These are phyloP conservation scores for Phytophthora ramorum DNA, from an alignment of 352 stramenopile genomes.

Conservation along the genomic window DNA sequence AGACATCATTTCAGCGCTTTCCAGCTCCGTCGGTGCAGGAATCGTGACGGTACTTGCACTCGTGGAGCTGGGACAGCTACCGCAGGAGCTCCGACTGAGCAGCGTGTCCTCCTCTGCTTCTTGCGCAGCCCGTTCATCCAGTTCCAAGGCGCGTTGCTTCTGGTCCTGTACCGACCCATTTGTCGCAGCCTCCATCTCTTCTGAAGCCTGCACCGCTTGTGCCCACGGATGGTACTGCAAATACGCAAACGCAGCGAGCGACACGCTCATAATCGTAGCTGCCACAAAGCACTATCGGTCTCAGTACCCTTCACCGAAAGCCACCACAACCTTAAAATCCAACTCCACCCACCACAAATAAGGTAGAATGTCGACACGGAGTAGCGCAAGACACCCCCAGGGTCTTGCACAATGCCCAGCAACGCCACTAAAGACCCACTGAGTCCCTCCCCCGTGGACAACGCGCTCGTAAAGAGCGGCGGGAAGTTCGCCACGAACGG, in stretches of 20 bases:
- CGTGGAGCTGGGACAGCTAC: constrained; percentile 13
- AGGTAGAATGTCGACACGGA: constrained; percentile 69
- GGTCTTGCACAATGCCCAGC: constrained; percentile 64
- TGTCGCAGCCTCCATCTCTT: background rate
- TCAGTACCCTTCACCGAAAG: background rate
- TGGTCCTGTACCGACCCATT: constrained; percentile 7
- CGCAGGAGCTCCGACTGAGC: constrained; percentile 25
- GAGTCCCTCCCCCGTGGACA: constrained; percentile 71
- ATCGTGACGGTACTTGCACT: constrained; percentile 18
- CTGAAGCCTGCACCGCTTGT: constrained; percentile 14
- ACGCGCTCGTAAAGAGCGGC: constrained; percentile 65
- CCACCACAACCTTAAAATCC: background rate
- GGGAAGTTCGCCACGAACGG: constrained; percentile 72
- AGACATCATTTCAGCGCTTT: constrained; percentile 23
- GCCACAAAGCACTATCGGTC: background rate
- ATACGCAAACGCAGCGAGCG: constrained; percentile 61
- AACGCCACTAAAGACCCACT: constrained; percentile 69
- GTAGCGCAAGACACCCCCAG: constrained; percentile 59
- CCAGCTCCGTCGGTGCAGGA: constrained; percentile 1
- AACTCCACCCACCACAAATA: constrained; percentile 57
- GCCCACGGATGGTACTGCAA: constrained; percentile 56
- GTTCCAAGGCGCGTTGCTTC: constrained; percentile 7
- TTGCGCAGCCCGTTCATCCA: constrained; percentile 1
- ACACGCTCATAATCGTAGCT: constrained; percentile 65
- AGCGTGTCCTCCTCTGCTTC: constrained; percentile 40